Evolutionary conservation across 768 basidiomycete species (phyloP).

Genomic region (Xerocomellus intermedius): DNA sequence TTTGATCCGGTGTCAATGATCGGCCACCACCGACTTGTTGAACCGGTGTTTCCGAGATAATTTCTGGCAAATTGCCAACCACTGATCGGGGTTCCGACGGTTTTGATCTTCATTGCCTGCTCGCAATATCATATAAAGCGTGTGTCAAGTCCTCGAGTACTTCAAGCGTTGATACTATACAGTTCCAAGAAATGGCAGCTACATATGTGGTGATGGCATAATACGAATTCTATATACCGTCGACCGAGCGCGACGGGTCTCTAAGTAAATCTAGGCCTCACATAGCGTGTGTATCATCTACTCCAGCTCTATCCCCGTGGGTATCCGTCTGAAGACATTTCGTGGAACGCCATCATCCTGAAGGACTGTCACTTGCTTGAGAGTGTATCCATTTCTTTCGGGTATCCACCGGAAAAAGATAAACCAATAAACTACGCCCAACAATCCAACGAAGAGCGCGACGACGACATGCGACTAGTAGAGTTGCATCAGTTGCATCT

Average conservation of each 20-base stretch:
- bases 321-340: conserved; percentile 46
- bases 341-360: conserved; percentile 62
- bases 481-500: neutral
- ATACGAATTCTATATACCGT: neutral
- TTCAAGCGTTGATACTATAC: neutral
- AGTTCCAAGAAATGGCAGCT: neutral
- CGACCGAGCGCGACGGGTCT: neutral
- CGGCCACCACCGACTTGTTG: neutral
- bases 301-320: conserved; percentile 4
- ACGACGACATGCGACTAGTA: conserved; percentile 53
- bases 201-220: neutral
- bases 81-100: neutral
- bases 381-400: conserved; percentile 43
- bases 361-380: conserved; percentile 45
- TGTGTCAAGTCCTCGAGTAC: neutral
- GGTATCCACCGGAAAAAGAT: conserved; percentile 52
- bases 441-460: conserved; percentile 43
- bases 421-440: conserved; percentile 60
- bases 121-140: too few species aligned
- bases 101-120: too few species aligned
- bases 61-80: too few species aligned
- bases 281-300: neutral
- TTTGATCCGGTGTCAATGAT: too few species aligned
- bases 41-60: neutral
- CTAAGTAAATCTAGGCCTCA: neutral